phyloP scores from a whole-genome alignment of 2,329 filamentous ascomycete genomes.

The Fusarium heterosporum region DNA sequence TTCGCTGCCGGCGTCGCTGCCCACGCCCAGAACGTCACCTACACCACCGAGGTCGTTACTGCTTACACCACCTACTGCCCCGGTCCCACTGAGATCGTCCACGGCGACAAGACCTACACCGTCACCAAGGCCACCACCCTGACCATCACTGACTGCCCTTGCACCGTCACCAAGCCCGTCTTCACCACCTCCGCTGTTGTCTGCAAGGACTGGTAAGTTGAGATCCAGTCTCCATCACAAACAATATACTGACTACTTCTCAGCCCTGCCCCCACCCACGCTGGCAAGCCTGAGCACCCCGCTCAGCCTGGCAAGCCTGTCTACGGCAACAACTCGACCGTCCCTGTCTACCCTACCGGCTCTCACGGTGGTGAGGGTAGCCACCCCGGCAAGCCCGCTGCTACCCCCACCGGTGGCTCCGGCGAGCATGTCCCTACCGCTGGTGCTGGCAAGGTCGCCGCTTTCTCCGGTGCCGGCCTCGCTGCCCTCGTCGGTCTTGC shows the following conservation, averaged over 20 bases:
- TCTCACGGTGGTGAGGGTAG: constrained; percentile 23
- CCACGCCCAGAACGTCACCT: constrained; percentile 57
- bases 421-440: constrained; percentile 60
- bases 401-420: constrained; percentile 48
- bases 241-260: constrained; percentile 31
- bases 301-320: constrained; percentile 2
- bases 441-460: constrained; percentile 67
- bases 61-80: constrained; percentile 80
- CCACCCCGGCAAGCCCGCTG: constrained; percentile 37
- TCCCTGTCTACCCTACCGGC: constrained; percentile 38
- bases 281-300: constrained; percentile 5
- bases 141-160: constrained; percentile 79
- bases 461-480: constrained; percentile 68
- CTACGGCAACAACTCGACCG: constrained; percentile 53
- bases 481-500: constrained; percentile 70
- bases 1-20: constrained; percentile 65
- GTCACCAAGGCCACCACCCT: constrained; percentile 76
- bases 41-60: constrained; percentile 74
- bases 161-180: constrained; percentile 73
- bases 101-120: constrained; percentile 75
- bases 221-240: background rate
- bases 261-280: constrained; percentile 33
- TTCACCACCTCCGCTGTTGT: constrained; percentile 62
- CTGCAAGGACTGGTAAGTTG: constrained; percentile 66
- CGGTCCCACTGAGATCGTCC: constrained; percentile 70